phyloP scores from a whole-genome alignment of 2,329 filamentous ascomycete genomes.

The Emergomyces pasteurianus region DNA sequence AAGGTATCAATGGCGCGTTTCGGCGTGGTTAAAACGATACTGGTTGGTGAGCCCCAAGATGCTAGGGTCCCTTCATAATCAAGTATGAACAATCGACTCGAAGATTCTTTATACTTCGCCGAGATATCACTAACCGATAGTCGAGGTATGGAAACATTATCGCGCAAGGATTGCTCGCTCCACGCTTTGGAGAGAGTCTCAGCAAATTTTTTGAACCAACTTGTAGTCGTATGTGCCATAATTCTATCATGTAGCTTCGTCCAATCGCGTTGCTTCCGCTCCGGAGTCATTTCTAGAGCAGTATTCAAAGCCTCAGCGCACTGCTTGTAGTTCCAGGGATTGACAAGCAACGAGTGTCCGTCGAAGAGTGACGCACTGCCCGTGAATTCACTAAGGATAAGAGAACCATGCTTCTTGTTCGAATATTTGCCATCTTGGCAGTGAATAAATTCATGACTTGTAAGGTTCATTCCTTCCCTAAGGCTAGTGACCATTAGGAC shows the following conservation, averaged over 20 bases:
- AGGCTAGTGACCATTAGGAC: constrained; percentile 89
- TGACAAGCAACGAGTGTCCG: constrained; percentile 70
- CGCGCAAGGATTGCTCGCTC: constrained; percentile 71
- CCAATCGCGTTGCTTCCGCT: constrained; percentile 67
- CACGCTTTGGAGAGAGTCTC: constrained; percentile 61
- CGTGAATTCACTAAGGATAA: constrained; percentile 92
- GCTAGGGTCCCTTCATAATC: constrained; percentile 92
- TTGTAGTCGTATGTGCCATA: constrained; percentile 66
- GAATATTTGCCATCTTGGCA: constrained; percentile 73
- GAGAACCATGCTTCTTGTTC: constrained; percentile 69
- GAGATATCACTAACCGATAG: constrained; percentile 57
- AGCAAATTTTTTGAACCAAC: constrained; percentile 73
- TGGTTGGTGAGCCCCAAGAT: constrained; percentile 70
- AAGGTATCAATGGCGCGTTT: constrained; percentile 74
- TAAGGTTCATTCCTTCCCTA: constrained; percentile 94
- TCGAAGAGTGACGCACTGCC: constrained; percentile 80
- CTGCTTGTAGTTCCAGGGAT: constrained; percentile 88
- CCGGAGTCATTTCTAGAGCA: constrained; percentile 66
- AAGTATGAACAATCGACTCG: constrained; percentile 69
- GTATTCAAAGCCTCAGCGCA: constrained; percentile 76
- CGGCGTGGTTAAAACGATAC: constrained; percentile 75
- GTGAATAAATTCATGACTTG: constrained; percentile 84
- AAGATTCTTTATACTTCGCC: constrained; percentile 53
- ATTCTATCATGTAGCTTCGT: constrained; percentile 60
- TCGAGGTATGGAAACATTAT: constrained; percentile 76